These are phyloP conservation scores for Xylaria sp. DNA, from an alignment of 2,329 filamentous ascomycete genomes.

Conservation along the genomic window DNA sequence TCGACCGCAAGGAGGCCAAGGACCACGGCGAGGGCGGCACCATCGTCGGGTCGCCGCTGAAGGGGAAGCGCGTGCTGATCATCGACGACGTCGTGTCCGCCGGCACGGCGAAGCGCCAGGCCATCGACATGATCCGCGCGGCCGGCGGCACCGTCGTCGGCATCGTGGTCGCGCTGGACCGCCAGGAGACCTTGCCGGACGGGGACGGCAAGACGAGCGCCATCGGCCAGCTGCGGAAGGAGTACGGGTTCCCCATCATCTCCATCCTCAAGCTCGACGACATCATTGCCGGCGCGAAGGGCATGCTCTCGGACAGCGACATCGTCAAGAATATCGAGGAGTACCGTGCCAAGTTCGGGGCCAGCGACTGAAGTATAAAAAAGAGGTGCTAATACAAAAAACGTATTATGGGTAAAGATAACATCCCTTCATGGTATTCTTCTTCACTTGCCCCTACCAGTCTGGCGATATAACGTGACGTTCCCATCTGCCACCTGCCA, in stretches of 20 bases:
- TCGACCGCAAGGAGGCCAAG: slow-evolving; percentile 96
- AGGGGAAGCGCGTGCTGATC: slow-evolving; percentile 84
- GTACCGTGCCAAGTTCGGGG: slow-evolving; percentile 70
- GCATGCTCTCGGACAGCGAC: slow-evolving; percentile 63
- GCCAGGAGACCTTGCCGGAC: slow-evolving; percentile 78
- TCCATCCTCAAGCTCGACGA: slow-evolving; percentile 84
- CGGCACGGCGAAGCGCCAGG: slow-evolving; percentile 90
- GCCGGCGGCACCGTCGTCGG: slow-evolving; percentile 85
- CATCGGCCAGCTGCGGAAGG: slow-evolving; percentile 81
- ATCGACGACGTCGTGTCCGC: slow-evolving; percentile 97
- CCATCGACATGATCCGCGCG: slow-evolving; percentile 83
- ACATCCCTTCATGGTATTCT: too few species aligned
- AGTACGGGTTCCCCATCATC: slow-evolving; percentile 81
- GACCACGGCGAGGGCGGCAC: slow-evolving; percentile 92
- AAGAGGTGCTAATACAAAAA: background rate
- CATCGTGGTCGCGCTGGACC: slow-evolving; percentile 85
- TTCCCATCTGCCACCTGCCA: too few species aligned
- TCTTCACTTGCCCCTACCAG: too few species aligned
- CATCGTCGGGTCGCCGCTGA: slow-evolving; percentile 85
- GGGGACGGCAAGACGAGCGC: slow-evolving; percentile 73
- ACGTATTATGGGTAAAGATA: too few species aligned
- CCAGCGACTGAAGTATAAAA: slow-evolving; percentile 53
- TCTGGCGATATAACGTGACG: too few species aligned
- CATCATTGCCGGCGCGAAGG: slow-evolving; percentile 71
- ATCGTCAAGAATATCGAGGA: slow-evolving; percentile 70